Evolutionary conservation across 768 basidiomycete species (phyloP).

Genomic region (Rubroboletus satanas): DNA sequence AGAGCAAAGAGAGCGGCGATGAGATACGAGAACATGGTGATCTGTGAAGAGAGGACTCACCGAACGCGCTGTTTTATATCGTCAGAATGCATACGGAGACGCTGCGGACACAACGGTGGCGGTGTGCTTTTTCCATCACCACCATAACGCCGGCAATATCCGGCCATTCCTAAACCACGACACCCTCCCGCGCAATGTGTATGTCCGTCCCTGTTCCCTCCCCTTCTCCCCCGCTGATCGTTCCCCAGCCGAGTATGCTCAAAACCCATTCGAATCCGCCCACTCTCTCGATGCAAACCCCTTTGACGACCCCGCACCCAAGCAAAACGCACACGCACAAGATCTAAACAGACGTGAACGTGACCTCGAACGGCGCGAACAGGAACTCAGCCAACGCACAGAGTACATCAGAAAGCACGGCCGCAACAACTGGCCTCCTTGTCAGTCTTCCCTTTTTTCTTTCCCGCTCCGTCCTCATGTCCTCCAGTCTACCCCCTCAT

Average conservation of each 20-base stretch:
- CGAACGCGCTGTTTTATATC: background rate
- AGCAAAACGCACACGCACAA: constrained; percentile 46
- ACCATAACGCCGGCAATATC: constrained; percentile 2
- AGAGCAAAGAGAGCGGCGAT: constrained; percentile 54
- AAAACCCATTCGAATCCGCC: constrained; percentile 83
- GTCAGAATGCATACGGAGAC: too few relatives aligned
- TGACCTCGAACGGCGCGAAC: constrained; percentile 77
- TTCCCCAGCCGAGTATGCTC: constrained; percentile 33
- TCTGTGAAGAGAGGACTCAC: background rate
- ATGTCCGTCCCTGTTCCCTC: constrained; percentile 7
- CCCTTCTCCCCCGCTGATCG: background rate
- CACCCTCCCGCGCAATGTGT: constrained; percentile 20
- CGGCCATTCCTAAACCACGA: constrained; percentile 2
- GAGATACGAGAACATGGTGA: constrained; percentile 35
- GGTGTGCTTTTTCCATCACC: background rate
- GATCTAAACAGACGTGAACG: constrained; percentile 75
- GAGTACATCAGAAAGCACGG: constrained; percentile 71
- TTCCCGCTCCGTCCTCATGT: constrained; percentile 17
- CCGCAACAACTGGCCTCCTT: constrained; percentile 91
- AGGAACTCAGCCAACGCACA: constrained; percentile 64
- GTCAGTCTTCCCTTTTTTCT: constrained; percentile 42
- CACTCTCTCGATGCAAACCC: constrained; percentile 86
- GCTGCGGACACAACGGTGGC: background rate
- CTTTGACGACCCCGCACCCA: constrained; percentile 76
- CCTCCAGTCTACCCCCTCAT: constrained; percentile 84